Conservation (phyloP, 2,329 filamentous ascomycete species). For the Talaromyces atroroseus region DNA sequence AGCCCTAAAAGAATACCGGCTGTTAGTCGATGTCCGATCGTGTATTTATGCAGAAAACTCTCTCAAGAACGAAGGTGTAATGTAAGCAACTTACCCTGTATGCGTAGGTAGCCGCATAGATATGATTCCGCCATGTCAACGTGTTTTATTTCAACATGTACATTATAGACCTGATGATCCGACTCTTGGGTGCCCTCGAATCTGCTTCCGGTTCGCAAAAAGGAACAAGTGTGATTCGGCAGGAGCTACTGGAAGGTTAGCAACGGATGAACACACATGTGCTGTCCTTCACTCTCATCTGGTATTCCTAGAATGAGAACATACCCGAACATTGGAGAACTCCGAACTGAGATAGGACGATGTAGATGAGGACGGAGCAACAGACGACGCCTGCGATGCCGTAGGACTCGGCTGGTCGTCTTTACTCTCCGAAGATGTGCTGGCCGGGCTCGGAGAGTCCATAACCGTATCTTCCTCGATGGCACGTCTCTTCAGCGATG, state of each 20-base stretch:
- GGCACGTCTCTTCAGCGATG: slow-evolving; percentile 23
- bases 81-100: slow-evolving; percentile 62
- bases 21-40: background rate
- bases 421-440: slow-evolving; percentile 34
- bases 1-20: slow-evolving; percentile 54
- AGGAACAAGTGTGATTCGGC: slow-evolving; percentile 77
- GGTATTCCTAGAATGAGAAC: slow-evolving; percentile 16
- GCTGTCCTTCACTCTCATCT: background rate
- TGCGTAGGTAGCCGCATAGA: slow-evolving; percentile 88
- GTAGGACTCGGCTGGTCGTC: slow-evolving; percentile 28
- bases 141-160: slow-evolving; percentile 94
- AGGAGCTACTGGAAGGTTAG: slow-evolving; percentile 50
- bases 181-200: slow-evolving; percentile 91
- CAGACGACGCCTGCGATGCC: slow-evolving; percentile 23
- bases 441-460: slow-evolving; percentile 29
- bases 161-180: slow-evolving; percentile 86
- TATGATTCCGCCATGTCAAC: slow-evolving; percentile 93
- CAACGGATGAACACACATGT: too few species aligned
- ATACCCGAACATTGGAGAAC: slow-evolving; percentile 52
- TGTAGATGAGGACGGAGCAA: slow-evolving; percentile 26
- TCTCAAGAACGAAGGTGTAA: background rate
- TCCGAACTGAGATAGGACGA: slow-evolving; percentile 50
- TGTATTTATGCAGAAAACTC: background rate
- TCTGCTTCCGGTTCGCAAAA: slow-evolving; percentile 76
- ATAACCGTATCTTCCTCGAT: slow-evolving; percentile 25